Conservation (phyloP, 441 rosid species). For the Flueggea neowawraea region DNA sequence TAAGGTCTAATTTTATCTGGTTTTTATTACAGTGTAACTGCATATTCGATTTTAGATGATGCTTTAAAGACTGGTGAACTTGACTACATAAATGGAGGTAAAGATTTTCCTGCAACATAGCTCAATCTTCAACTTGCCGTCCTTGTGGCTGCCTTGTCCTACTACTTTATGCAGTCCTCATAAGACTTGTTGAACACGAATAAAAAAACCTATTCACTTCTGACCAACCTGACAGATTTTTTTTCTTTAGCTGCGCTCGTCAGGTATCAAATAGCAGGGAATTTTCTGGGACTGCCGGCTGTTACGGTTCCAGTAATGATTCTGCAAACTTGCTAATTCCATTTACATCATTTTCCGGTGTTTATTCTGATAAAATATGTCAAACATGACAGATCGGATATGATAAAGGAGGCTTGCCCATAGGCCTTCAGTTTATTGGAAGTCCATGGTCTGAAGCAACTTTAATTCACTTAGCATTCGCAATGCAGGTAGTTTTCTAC, state of each 20-base stretch:
- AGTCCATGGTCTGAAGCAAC: conserved; percentile 79
- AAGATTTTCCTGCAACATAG: neutral
- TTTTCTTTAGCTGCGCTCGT: conserved; percentile 60
- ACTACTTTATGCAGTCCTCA: neutral
- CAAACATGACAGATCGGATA: conserved; percentile 52
- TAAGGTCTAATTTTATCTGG: neutral
- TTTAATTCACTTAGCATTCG: conserved; percentile 48
- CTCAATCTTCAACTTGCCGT: no score
- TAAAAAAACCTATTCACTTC: neutral
- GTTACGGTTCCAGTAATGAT: conserved; percentile 38
- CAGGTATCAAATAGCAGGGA: conserved; percentile 72
- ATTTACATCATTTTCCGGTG: no score
- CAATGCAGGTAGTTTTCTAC: conserved; percentile 48
- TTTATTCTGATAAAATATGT: neutral
- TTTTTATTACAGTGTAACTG: conserved; percentile 46
- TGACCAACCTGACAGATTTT: no score
- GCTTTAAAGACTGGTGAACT: conserved; percentile 60
- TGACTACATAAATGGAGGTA: conserved; percentile 81
- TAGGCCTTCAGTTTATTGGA: conserved; percentile 75
- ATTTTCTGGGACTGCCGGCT: conserved; percentile 66
- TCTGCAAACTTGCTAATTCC: no score
- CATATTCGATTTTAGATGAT: conserved; percentile 48
- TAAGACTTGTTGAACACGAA: neutral
- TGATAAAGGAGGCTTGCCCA: conserved; percentile 60
- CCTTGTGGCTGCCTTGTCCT: no score